Evolutionary conservation across 2,329 filamentous ascomycete genomes (phyloP), one percentile per base, ranked within the genome.

Genomic region (Phialocephala subalpina): DNA sequence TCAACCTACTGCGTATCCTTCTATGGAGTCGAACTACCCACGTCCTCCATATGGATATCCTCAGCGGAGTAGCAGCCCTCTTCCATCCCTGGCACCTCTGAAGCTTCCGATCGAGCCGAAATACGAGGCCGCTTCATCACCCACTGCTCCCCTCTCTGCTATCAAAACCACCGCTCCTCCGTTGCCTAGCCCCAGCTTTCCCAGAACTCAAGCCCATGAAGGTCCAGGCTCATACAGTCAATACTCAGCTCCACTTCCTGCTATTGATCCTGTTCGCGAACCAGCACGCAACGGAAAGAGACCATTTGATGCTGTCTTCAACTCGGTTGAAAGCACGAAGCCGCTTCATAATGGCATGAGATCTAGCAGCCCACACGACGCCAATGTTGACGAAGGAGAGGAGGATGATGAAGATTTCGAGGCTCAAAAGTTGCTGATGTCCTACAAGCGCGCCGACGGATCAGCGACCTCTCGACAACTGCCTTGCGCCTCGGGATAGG

Each of bases 261-360:
- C 69, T 42, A 45, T 42, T 59, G 59, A 60, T 16, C 59, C 65
- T 12, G 52, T 12, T n/a, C 56, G 58, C 49, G 75, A 76, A 25
- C 57, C 66, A 7, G 18, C 65, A 16, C 71, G 69, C 1, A 66
- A 62, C 25, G 70, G 62, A 5, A 77, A 78, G 64, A 70, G 76
- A 16, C 56, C 68, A 9, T 76, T 64, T 57, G 70, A 71, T 35
- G 58, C 52, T 25, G 73, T 69, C 20, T 77, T 76, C 64, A 62
- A 45, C 40, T 63, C 67, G 3, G 61, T 78, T n/a, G 29, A 62
- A 3, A 49, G 60, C 53, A 75, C 78, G 3, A 76, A 78, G 49
- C 73, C 79, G 1, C 76, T 83, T 33, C 74, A 78, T 67, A 81
- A 83, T 67, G 80, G 81, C 60, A 78, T 78, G 77, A 79, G 81